Conservation (phyloP, 2,329 filamentous ascomycete genomes). For the Byssoonygena ceratinophila region DNA sequence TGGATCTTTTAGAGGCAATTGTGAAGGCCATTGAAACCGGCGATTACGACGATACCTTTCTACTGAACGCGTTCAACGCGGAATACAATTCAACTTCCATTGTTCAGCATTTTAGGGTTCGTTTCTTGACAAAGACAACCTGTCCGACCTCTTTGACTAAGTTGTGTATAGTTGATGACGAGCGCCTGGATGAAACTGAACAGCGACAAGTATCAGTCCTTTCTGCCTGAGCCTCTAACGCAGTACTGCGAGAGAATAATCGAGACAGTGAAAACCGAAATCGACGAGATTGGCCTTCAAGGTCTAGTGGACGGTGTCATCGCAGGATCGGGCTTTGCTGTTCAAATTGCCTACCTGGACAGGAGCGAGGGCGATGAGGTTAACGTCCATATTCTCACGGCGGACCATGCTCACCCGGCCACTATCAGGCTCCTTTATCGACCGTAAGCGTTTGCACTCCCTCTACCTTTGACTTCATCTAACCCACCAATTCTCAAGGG, state of each 20-base stretch:
- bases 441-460: constrained; percentile 41
- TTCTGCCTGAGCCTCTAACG: constrained; percentile 54
- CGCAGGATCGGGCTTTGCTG: constrained; percentile 62
- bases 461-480: not conserved
- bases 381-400: constrained; percentile 41
- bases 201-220: constrained; percentile 57
- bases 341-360: constrained; percentile 88
- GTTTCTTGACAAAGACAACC: constrained; percentile 13
- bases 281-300: constrained; percentile 78
- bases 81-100: constrained; percentile 57
- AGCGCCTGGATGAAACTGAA: constrained; percentile 75
- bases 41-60: constrained; percentile 45
- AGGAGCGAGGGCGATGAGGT: constrained; percentile 67
- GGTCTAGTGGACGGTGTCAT: constrained; percentile 69
- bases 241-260: constrained; percentile 61
- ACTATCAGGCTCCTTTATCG: constrained; percentile 58
- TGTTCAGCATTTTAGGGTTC: constrained; percentile 68
- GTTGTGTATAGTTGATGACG: constrained; percentile 55
- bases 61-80: constrained; percentile 66
- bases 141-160: not conserved
- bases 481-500: constrained; percentile 35
- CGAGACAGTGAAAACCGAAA: constrained; percentile 67
- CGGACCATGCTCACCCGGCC: constrained; percentile 40
- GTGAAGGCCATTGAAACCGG: constrained; percentile 46
- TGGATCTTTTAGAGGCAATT: constrained; percentile 56